Evolutionary conservation across 441 rosid species (phyloP).

Genomic region (Hura crepitans): DNA sequence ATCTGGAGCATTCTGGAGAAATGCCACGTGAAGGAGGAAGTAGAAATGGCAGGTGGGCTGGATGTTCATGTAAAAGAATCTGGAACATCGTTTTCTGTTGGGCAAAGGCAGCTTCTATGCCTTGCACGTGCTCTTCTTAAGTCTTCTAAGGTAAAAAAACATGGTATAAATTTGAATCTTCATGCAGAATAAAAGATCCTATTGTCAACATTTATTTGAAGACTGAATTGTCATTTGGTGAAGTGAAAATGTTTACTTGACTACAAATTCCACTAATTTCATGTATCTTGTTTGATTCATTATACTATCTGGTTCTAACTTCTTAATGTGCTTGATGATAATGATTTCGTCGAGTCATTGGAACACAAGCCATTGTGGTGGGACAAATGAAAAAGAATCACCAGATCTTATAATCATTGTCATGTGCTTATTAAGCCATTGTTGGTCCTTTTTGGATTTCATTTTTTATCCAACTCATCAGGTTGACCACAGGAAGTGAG

Average conservation of each 20-base stretch:
- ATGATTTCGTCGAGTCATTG: not conserved
- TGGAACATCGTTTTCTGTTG: slow-evolving; percentile 74
- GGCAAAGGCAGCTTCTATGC: slow-evolving; percentile 93
- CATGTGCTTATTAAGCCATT: not conserved
- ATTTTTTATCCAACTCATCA: not conserved
- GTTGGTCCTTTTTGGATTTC: not conserved
- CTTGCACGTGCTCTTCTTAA: slow-evolving; percentile 90
- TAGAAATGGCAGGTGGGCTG: slow-evolving; percentile 77
- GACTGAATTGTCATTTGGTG: not conserved
- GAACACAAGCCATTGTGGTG: not conserved
- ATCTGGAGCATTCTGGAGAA: slow-evolving; percentile 70
- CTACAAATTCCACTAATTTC: not conserved
- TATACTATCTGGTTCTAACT: not conserved
- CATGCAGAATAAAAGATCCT: not conserved
- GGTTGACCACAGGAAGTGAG: not conserved
- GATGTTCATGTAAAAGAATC: slow-evolving; percentile 61
- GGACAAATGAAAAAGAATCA: not conserved
- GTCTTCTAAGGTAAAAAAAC: slow-evolving; percentile 60
- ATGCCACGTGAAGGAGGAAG: slow-evolving; percentile 81
- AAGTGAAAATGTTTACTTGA: not conserved
- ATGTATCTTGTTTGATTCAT: not conserved
- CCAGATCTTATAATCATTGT: not conserved
- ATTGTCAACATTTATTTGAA: not conserved
- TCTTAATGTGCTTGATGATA: not conserved
- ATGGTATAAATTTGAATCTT: not conserved